Conservation (phyloP, 2,329 filamentous ascomycete species). For the Penicillium polonicum region DNA sequence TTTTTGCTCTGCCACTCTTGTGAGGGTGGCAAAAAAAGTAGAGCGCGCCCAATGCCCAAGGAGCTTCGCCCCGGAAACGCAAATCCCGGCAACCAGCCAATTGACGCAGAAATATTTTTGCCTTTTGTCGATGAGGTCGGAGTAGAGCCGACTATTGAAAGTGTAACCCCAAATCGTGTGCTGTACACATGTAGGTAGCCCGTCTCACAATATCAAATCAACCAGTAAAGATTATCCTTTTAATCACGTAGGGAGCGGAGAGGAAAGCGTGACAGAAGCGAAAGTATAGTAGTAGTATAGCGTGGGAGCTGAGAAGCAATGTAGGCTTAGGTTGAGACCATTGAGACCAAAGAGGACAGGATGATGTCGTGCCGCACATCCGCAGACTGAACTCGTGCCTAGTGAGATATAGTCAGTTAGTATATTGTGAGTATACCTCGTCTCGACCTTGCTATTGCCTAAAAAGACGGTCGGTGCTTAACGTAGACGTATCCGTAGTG, state of each 20-base stretch:
- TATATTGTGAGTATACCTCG: slow-evolving; percentile 62
- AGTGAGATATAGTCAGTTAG: slow-evolving; percentile 37
- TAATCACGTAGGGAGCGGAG: not conserved
- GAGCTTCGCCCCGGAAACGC: not conserved
- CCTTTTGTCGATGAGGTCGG: not conserved
- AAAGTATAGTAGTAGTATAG: not conserved
- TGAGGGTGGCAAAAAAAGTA: not conserved
- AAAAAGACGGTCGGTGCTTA: slow-evolving; percentile 82
- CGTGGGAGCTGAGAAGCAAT: not conserved
- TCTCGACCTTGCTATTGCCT: slow-evolving; percentile 59
- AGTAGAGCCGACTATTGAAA: not conserved
- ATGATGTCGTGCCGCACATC: slow-evolving; percentile 37
- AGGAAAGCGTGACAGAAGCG: not conserved
- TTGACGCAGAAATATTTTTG: not conserved
- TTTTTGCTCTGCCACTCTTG: not conserved
- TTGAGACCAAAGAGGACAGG: not conserved
- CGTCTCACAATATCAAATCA: no score
- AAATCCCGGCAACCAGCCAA: not conserved
- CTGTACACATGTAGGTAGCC: slow-evolving; percentile 1
- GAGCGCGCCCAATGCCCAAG: not conserved
- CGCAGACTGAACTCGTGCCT: slow-evolving; percentile 39
- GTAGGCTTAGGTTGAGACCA: not conserved
- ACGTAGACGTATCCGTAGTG: slow-evolving; percentile 69
- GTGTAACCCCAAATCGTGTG: slow-evolving; percentile 1
- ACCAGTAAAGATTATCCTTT: no score